phyloP scores from a whole-genome alignment of 139 green algal genomes.

The Chlorella sp. region DNA sequence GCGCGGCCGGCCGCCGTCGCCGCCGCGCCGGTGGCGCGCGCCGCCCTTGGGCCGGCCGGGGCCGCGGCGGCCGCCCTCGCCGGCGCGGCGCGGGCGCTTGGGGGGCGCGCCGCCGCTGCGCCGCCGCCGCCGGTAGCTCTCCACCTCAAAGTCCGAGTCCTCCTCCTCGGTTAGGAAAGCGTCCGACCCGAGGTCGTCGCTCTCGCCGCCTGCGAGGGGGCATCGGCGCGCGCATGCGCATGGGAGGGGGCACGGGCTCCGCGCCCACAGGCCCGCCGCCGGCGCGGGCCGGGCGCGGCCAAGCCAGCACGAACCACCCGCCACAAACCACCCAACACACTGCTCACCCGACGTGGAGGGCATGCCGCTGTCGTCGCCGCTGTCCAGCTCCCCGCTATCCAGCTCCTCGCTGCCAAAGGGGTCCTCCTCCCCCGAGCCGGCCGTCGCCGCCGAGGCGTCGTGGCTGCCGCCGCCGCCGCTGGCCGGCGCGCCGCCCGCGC shows the following conservation, averaged over 20 bases:
- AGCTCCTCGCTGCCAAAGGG: slow-evolving; percentile 1
- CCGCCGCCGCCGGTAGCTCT: slow-evolving; percentile 3
- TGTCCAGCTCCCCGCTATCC: slow-evolving; percentile 1
- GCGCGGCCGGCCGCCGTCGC: background rate
- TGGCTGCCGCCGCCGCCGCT: slow-evolving; percentile 1
- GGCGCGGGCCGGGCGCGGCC: no score
- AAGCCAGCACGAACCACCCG: background rate
- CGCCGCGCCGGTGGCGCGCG: background rate
- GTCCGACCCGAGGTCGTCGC: slow-evolving; percentile 24
- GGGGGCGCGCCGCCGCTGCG: background rate
- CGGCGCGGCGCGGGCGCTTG: background rate
- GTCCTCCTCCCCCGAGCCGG: slow-evolving; percentile 6
- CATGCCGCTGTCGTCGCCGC: background rate
- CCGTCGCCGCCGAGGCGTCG: slow-evolving; percentile 10
- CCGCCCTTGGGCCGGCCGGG: background rate
- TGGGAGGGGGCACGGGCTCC: background rate
- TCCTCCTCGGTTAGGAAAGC: slow-evolving; percentile 11
- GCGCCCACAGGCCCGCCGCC: no score
- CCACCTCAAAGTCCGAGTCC: slow-evolving; percentile 26
- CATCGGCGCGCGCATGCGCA: background rate
- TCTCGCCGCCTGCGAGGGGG: background rate
- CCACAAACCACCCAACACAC: background rate
- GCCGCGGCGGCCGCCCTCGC: background rate
- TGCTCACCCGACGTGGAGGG: slow-evolving; percentile 13
- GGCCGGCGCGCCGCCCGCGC: background rate